Evolutionary conservation across 2,329 filamentous ascomycete genomes (phyloP), one percentile per base, ranked within the genome.

Genomic region (Penicillium nordicum): DNA sequence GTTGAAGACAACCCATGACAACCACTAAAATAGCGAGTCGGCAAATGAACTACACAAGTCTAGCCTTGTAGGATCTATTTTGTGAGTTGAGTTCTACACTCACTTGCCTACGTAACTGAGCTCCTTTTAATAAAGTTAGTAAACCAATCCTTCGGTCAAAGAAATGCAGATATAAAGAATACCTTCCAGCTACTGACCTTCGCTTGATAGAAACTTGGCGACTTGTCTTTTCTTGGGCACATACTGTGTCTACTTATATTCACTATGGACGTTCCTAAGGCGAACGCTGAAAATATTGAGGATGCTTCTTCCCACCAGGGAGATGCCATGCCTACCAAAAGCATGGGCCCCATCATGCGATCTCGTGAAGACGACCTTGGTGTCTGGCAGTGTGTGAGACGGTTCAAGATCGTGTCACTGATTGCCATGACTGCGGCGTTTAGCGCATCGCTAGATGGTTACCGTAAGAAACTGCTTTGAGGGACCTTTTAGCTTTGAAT

Each of bases 361-460:
- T 69, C 72, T 5, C 70, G 65, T 5, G 59, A 65, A 5, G 76
- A 79, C 53, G 71, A 76, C 42, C 63, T 77, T 3, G 61, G 63
- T 29, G 64, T 78, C n/a, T 77, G 73, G 74, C 63, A 75, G 48
- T 72, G 66, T 43, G 67, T 73, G 6, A 56, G 58, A 7, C 64
- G 66, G 44, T 76, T 74, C 65, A 77, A 75, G 38, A 57, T 62
- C 1, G 66, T 75, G 0, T 71, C 69, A 0, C 18, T 63, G 27
- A 69, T 78, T 25, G 74, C 73, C 2, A 78, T 78, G 75, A 54
- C 61, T 46, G 75, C 74, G 5, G 73, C 76, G 0, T 79, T 78
- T 48, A 72, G 69, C 45, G 75, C 76, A 14, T 71, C 75, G 0
- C 62, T 78, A 0, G 76, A 78, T 63, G 76, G 76, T 3, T 78